Evolutionary conservation across 805 yeast species (phyloP).

Genomic region (Wickerhamiella sorbophila): DNA sequence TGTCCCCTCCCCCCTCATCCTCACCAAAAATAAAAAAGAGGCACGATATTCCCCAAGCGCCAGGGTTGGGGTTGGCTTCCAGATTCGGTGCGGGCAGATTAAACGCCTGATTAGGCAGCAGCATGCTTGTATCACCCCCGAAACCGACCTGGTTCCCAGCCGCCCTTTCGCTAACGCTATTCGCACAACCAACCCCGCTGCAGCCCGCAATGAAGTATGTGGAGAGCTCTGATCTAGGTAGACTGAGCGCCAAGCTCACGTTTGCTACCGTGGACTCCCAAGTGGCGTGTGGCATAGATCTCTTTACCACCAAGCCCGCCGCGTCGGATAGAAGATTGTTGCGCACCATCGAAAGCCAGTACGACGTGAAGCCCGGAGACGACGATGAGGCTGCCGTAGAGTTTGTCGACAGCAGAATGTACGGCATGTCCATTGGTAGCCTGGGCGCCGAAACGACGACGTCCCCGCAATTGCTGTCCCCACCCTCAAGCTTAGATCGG

Average conservation of each 20-base stretch:
- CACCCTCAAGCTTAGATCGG: conserved; percentile 10
- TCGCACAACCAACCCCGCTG: neutral
- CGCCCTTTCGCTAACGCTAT: neutral
- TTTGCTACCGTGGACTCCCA: conserved; percentile 64
- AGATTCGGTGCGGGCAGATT: too few relatives aligned
- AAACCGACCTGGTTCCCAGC: too few relatives aligned
- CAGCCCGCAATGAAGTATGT: conserved; percentile 43
- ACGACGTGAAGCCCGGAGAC: conserved; percentile 32
- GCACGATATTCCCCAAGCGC: neutral
- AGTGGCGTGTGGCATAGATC: conserved; percentile 79
- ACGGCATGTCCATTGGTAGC: conserved; percentile 2
- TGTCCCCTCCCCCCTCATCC: neutral
- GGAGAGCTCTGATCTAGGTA: conserved; percentile 85
- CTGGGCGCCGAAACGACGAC: conserved; percentile 5
- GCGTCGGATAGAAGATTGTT: conserved; percentile 80
- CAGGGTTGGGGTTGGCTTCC: too few relatives aligned
- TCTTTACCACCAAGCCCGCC: conserved; percentile 87
- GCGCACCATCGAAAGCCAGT: conserved; percentile 72
- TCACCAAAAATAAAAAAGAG: neutral
- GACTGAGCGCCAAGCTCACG: conserved; percentile 71
- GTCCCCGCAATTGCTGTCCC: conserved; percentile 15
- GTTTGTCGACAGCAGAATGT: conserved; percentile 1
- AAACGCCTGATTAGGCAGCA: conserved; percentile 1
- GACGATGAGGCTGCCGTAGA: conserved; percentile 5
- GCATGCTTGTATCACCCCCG: too few relatives aligned